phyloP scores from a whole-genome alignment of 1,139 yeast species.

The Pichia sp. region DNA sequence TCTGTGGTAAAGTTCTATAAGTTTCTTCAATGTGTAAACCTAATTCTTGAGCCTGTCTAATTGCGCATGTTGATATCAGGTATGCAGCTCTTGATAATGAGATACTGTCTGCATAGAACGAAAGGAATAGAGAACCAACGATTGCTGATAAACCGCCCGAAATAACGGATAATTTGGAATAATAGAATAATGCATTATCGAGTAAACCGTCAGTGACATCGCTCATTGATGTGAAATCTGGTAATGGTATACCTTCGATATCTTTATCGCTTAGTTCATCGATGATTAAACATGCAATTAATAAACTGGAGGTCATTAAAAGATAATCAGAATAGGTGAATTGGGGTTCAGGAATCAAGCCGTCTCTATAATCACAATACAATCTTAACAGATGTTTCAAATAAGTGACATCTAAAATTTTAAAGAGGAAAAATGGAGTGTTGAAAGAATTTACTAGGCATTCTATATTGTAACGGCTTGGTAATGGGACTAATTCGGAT shows the following conservation, averaged over 20 bases:
- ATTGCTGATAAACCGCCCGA: slow-evolving; percentile 53
- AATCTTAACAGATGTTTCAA: slow-evolving; percentile 14
- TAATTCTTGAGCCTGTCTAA: slow-evolving; percentile 59
- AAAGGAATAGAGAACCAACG: slow-evolving; percentile 47
- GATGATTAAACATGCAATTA: slow-evolving; percentile 20
- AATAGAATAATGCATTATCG: slow-evolving; percentile 45
- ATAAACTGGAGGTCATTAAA: slow-evolving; percentile 27
- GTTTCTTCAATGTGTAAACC: slow-evolving; percentile 65
- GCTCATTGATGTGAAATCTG: slow-evolving; percentile 15
- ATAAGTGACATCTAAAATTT: slow-evolving; percentile 10
- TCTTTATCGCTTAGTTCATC: slow-evolving; percentile 13
- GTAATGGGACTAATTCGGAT: slow-evolving; percentile 29
- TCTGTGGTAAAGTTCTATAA: slow-evolving; percentile 36
- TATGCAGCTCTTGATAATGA: slow-evolving; percentile 43
- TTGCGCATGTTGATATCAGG: slow-evolving; percentile 48
- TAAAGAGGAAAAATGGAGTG: slow-evolving; percentile 7
- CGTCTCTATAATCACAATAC: slow-evolving; percentile 29
- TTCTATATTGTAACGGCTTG: slow-evolving; percentile 27
- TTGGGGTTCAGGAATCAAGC: slow-evolving; percentile 22
- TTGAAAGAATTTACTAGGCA: slow-evolving; percentile 12
- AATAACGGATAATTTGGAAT: slow-evolving; percentile 44
- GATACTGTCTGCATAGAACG: slow-evolving; percentile 45
- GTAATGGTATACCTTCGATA: neutral
- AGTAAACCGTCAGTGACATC: slow-evolving; percentile 19
- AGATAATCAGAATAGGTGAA: slow-evolving; percentile 28